Evolutionary conservation across 805 yeast genomes (phyloP), one percentile per base, ranked within the genome.

Genomic region (Pichia insulana): DNA sequence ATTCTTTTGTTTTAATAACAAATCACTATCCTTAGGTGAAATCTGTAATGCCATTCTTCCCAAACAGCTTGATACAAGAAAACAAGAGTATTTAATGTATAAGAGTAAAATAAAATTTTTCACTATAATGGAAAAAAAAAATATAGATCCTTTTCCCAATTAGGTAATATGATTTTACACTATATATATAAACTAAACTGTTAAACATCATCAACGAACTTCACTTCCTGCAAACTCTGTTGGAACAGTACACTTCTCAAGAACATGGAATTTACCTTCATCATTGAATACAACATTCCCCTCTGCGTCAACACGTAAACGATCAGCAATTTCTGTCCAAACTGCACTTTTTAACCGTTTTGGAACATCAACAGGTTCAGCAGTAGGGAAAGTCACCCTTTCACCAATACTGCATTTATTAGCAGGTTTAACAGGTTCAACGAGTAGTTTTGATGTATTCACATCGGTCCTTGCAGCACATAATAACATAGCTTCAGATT

Each of bases 1-100:
- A 61, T 87, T 87, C 59, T 77, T 85, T 48, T 80, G 80, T 51
- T 77, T 78, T 51, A 87, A 69, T 46, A 86, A 70, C 50, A 80
- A 65, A 53, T 83, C 80, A 40, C 83, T 80, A 55, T 84, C 92
- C 53, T 76, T 81, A 56, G 76, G 79, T 42, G 83, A 80, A 50
- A 82, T 75, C 37, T 86, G 84, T 59, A 83, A 71, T 60, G 82
- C 88, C 89, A 81, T 81, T 28, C 60, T 60, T 10, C 59, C 31
- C 15, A 4, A 7, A 28, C 11, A 8, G 11, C 28, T 26, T 8
- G 11, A 26, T 26, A 8, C 11, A 8, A 26, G 28, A 26, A 11
- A 28, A 28, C 12, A 13, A 18, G 8, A 22, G 25, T 8, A 22
- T 8, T 22, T 8, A 6, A 6, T 22, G 7, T 22, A 18, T 16